Evolutionary conservation across 108 stramenopile species (phyloP).

Genomic region (Cyclotella choctawhatcheeana): DNA sequence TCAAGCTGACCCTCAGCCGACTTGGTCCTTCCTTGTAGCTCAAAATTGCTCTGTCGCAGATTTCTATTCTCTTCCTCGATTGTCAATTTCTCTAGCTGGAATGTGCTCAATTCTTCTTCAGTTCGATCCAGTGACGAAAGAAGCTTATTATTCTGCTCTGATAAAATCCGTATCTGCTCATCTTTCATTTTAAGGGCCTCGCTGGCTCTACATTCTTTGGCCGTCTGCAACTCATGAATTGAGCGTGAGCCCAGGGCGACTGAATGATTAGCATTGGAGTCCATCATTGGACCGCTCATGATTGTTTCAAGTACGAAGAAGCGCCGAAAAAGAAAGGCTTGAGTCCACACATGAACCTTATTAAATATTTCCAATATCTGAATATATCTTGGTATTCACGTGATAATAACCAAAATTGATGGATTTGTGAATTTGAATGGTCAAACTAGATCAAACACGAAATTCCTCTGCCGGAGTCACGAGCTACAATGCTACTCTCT

Average conservation of each 20-base stretch:
- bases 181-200: constrained; percentile 84
- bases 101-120: constrained; percentile 62
- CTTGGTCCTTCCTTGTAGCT: constrained; percentile 54
- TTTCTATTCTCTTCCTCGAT: constrained; percentile 70
- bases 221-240: constrained; percentile 44
- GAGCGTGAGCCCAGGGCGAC: constrained; percentile 16
- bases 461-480: no score
- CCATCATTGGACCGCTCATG: no score
- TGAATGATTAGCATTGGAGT: no score
- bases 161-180: constrained; percentile 76
- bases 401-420: neutral
- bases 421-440: constrained; percentile 3
- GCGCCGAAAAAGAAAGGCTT: no score
- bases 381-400: no score
- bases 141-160: constrained; percentile 76
- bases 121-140: constrained; percentile 64
- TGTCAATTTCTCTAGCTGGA: constrained; percentile 59
- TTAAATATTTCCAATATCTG: no score
- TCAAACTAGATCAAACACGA: neutral
- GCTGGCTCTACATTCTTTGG: constrained; percentile 49
- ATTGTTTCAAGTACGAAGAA: no score
- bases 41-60: constrained; percentile 68
- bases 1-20: constrained; percentile 67
- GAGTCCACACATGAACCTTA: no score
- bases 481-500: no score